These are phyloP conservation scores for Neocucurbitaria cava DNA, from an alignment of 2,329 filamentous ascomycete species.

Conservation along the genomic window DNA sequence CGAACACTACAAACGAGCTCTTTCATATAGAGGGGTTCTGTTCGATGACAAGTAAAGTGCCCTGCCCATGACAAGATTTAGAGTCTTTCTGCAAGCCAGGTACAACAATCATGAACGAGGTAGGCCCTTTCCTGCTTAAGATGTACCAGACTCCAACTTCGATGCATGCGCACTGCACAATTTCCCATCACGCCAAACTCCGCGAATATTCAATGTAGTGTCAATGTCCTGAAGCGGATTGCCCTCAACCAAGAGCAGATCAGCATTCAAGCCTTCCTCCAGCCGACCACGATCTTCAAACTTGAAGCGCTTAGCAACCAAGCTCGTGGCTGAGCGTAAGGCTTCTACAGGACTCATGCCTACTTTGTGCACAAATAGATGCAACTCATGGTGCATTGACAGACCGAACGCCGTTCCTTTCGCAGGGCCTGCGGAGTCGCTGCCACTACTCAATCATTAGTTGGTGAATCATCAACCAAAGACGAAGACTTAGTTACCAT, in stretches of 20 bases:
- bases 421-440: conserved; percentile 53
- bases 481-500: conserved; percentile 40
- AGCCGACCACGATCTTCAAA: conserved; percentile 52
- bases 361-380: conserved; percentile 51
- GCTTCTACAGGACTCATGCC: conserved; percentile 54
- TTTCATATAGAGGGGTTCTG: too few species aligned
- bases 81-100: too few species aligned
- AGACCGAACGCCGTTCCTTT: conserved; percentile 55
- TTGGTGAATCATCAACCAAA: not conserved
- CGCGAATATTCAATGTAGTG: conserved; percentile 50
- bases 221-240: conserved; percentile 53
- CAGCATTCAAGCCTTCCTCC: conserved; percentile 50
- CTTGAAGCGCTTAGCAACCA: conserved; percentile 50
- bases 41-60: too few species aligned
- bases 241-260: conserved; percentile 54
- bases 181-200: conserved; percentile 53
- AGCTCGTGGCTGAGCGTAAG: conserved; percentile 49
- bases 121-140: not conserved
- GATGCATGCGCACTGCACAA: conserved; percentile 34
- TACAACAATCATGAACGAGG: too few species aligned
- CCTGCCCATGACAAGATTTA: too few species aligned
- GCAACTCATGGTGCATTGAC: conserved; percentile 52
- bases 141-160: conserved; percentile 13
- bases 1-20: too few species aligned
- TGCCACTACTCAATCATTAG: conserved; percentile 43